Evolutionary conservation across 331 rosid genomes (phyloP), one percentile per base, ranked within the genome.

Genomic region (Quercus lobata): DNA sequence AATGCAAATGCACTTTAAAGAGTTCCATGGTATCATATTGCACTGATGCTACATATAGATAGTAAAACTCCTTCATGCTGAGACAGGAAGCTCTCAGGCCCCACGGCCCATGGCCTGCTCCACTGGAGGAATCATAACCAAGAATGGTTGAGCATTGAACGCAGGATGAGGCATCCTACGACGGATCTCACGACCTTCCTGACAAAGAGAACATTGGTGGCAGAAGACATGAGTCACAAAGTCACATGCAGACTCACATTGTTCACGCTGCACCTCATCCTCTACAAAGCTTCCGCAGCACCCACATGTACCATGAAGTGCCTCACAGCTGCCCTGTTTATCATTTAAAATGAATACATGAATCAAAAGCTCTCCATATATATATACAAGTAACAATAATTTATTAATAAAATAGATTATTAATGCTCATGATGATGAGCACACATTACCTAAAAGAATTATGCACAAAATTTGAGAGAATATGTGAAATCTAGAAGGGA

Each of bases 111-210:
- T 93, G 83, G 74, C 73, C 89, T 96, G 98, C 87, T 88, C 98
- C 12, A 68, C 69, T 1, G 99, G 99, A 12, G 99, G 94, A 75
- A 96, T 86, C 97, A 91, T 96, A 77, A 87, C 93, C 79, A 92
- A 79, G 78, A 91, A 87, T 1, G 91, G 90, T 66, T 87, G 98
- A 25, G 91, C 92, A 84, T 89, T 93, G 78, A 92, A 88, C n/a
- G 96, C 99, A 0, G 99, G 98, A 83, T 96, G 99, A 75, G 94
- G 96, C 62, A 88, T 61, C 83, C 91, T 88, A 11, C 97, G 96
- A 27, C 98, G 99, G 84, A 96, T 87, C 88, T 96, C 97, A 21
- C 99, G 99, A 7, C 94, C 98, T 82, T 96, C 99, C 86, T 96
- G 98, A 79, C 99, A 96, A 34, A 96, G 96, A 57, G 99, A 94